These are phyloP conservation scores for Pyrus bretschneideri DNA, from an alignment of 306 rosid species.

Conservation along the genomic window DNA sequence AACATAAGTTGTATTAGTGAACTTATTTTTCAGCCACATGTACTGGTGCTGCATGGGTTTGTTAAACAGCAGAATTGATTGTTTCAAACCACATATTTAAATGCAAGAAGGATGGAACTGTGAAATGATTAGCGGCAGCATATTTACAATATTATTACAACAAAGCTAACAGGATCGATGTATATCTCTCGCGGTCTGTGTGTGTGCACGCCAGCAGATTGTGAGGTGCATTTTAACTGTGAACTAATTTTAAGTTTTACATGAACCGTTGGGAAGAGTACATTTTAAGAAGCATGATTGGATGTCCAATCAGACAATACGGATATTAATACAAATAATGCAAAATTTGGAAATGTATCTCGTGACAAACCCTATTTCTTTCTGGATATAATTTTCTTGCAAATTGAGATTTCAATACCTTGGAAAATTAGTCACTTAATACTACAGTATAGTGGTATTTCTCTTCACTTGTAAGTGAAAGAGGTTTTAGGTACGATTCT, in stretches of 20 bases:
- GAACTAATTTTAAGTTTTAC: neutral
- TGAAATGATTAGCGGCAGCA: neutral
- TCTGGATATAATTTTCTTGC: conserved; percentile 14
- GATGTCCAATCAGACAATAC: conserved; percentile 42
- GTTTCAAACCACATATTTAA: neutral
- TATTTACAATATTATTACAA: neutral
- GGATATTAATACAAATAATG: conserved; percentile 39
- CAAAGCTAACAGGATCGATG: neutral
- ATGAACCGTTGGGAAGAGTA: conserved; percentile 4
- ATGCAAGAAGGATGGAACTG: neutral
- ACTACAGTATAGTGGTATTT: too few species aligned
- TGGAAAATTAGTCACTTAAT: neutral
- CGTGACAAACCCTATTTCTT: conserved; percentile 47
- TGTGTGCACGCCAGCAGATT: neutral
- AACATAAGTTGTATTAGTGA: neutral
- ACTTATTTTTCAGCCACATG: neutral
- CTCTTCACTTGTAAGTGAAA: too few species aligned
- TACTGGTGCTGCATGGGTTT: neutral
- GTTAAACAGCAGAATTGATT: neutral
- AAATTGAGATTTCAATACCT: conserved; percentile 8
- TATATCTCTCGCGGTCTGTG: neutral
- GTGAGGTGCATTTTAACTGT: neutral
- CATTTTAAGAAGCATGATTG: conserved; percentile 29
- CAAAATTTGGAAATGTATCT: conserved; percentile 58
- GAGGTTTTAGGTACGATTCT: too few species aligned